A percentile compares a stretch with the other conserved stretches of the same genome.
Evolutionary conservation across 2,329 filamentous ascomycete genomes (phyloP).

Genomic region (Fusarium sp.): DNA sequence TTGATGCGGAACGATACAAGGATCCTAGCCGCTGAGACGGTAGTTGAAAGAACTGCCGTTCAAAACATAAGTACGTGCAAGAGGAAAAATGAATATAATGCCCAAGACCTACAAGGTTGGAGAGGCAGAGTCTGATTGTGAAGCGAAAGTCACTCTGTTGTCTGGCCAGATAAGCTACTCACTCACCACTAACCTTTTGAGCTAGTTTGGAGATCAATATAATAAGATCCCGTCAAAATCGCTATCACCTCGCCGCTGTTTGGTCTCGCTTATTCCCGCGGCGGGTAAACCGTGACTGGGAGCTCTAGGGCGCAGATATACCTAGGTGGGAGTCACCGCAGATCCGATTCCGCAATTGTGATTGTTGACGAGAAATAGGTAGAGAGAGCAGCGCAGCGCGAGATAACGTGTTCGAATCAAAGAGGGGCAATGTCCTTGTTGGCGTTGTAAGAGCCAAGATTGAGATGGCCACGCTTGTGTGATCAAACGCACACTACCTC

Average conservation of each 20-base stretch:
- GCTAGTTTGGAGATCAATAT: constrained; percentile 4
- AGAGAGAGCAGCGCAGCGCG: background rate
- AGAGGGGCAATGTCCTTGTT: constrained; percentile 14
- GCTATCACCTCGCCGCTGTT: background rate
- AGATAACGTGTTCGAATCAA: background rate
- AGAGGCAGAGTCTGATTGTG: background rate
- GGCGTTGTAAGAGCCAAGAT: constrained; percentile 5
- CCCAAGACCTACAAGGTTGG: background rate
- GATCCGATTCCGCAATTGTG: background rate
- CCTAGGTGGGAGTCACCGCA: constrained; percentile 9
- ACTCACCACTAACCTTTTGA: background rate
- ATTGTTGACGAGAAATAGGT: background rate
- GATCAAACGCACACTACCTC: background rate
- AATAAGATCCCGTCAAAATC: background rate
- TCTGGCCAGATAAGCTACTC: background rate
- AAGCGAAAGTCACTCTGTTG: constrained; percentile 8
- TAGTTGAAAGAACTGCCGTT: constrained; percentile 11
- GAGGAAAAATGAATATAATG: background rate
- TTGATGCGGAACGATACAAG: constrained; percentile 6
- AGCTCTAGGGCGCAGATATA: background rate
- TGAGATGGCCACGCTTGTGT: background rate
- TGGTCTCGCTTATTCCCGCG: constrained; percentile 12
- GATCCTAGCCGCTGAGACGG: constrained; percentile 4
- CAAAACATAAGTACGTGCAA: background rate
- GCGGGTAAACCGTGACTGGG: background rate